Evolutionary conservation across 2,329 filamentous ascomycete genomes (phyloP), one percentile per base, ranked within the genome.

Genomic region (Sarocladium brachiariae): DNA sequence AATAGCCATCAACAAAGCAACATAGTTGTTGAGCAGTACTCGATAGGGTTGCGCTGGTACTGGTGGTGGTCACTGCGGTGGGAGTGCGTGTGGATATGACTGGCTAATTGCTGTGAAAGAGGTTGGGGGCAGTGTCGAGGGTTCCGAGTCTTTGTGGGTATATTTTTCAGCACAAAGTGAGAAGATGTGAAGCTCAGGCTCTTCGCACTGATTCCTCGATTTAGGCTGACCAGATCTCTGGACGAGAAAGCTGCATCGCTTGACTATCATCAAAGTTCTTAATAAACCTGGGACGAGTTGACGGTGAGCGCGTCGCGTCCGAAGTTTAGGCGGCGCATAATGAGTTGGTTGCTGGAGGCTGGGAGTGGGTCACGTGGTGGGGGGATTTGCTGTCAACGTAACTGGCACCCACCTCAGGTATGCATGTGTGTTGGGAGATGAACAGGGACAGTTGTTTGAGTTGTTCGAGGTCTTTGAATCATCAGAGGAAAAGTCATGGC

Each of bases 251-350:
- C n/a, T 10, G 14, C 8, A 19, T 39, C 16, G 21, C 4, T 39
- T 18, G 35, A 39, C 10, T 7, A n/a, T n/a, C 10, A 9, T 35
- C 11, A 39, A 13, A 30, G 27, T 13, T 30, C 27, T 30, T 39
- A 18, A 39, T 21, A 39, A 18, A 21, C 6, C 16, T 39, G 35
- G 33, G 27, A 30, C 21, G 35, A 39, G 35, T 46, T 50, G 45
- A 51, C 16, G 19, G 39, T 39, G 34, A 33, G 45, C 51, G 53
- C 52, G 51, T 51, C 50, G 49, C 50, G 53, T 23, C 55, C 55
- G 55, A 55, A 25, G 53, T 51, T 56, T 56, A 55, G 33, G 53
- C 55, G 55, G 53, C 46, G 35, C 33, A 25, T 19, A 33, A 6
- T 13, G 27, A 31, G 9, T 14, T 39, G n/a, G 7, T 39, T 39